phyloP scores from a whole-genome alignment of 805 yeast genomes.

The Starmera pachycereana region DNA sequence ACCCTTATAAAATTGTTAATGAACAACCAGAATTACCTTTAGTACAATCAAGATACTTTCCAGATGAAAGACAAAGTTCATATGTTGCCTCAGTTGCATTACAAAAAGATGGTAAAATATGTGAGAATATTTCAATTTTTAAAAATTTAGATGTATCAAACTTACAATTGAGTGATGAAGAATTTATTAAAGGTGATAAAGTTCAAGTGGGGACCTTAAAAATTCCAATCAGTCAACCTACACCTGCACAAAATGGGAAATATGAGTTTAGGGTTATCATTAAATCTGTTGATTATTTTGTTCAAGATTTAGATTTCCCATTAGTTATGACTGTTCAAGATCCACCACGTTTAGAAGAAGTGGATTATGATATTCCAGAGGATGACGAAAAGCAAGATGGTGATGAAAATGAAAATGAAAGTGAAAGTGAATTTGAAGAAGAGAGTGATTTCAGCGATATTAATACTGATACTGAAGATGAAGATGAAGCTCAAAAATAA shows the following conservation, averaged over 20 bases:
- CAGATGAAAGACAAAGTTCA: slow-evolving; percentile 34
- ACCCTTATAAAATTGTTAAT: slow-evolving; percentile 58
- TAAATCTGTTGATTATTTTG: slow-evolving; percentile 71
- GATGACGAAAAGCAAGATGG: slow-evolving; percentile 56
- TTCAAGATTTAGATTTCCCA: slow-evolving; percentile 68
- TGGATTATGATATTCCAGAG: slow-evolving; percentile 50
- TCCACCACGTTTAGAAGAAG: slow-evolving; percentile 37
- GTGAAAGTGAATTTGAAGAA: slow-evolving; percentile 33
- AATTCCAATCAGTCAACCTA: slow-evolving; percentile 60
- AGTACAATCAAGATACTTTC: slow-evolving; percentile 71
- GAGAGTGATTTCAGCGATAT: slow-evolving; percentile 37
- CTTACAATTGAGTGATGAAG: slow-evolving; percentile 40
- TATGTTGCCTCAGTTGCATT: slow-evolving; percentile 65
- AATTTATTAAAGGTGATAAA: slow-evolving; percentile 24
- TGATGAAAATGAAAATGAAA: slow-evolving; percentile 32
- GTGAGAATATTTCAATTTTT: slow-evolving; percentile 53
- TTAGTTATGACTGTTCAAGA: slow-evolving; percentile 59
- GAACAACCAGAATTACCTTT: slow-evolving; percentile 61
- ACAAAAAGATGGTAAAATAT: slow-evolving; percentile 73
- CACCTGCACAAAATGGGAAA: slow-evolving; percentile 64
- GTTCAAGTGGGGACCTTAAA: slow-evolving; percentile 61
- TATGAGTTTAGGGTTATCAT: slow-evolving; percentile 61
- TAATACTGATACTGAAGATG: slow-evolving; percentile 58
- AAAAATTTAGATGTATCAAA: slow-evolving; percentile 45
- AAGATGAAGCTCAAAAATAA: slow-evolving; percentile 17